Evolutionary conservation across 164 flowering plant species (phyloP), one percentile per base, ranked within the genome.

Genomic region (Tetrastigma voinierianum): DNA sequence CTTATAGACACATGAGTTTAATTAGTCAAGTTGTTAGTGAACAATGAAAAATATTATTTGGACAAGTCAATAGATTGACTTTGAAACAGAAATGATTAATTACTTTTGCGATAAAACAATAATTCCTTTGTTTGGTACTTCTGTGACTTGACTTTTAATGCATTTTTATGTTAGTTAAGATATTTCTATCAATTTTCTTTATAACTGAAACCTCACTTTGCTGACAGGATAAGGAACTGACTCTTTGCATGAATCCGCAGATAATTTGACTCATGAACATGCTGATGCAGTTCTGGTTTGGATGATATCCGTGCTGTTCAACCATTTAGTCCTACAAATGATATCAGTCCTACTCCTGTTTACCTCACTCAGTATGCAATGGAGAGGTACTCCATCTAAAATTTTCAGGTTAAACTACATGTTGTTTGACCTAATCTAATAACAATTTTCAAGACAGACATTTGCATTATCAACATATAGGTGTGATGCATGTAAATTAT

Each of bases 261-360:
- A n/a, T n/a, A n/a, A n/a, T n/a, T n/a, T n/a, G n/a, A n/a, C n/a
- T n/a, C n/a, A n/a, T n/a, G n/a, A n/a, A 70, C 99, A 96, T 81
- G 99, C 99, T 72, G 99, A 96, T 86, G 99, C 99, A 56, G 82
- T 87, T 79, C 92, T 75, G 99, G 99, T 66, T 77, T 96, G 71
- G 96, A 91, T 81, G 99, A 96, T 77, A 72, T 96, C 63, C 95
- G 96, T 70, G 76, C 79, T 19, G 83, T 96, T 56, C 98, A 91
- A 68, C 98, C 91, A 52, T 83, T 6, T 79, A 90, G 96, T 72
- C 78, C 93, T 23, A 86, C 84, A 45, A 90, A 90, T 80, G 89
- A 87, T 68, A 90, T 89, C 49, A 78, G 73, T 55, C 98, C 99
- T 4, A 93, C 93, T 73, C 86, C 97, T 3, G 69, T 96, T 68